Percentiles rank a stretch among this genome's conserved stretches.
phyloP scores from a whole-genome alignment of 257 asterid genomes.

The Coffea eugenioides region DNA sequence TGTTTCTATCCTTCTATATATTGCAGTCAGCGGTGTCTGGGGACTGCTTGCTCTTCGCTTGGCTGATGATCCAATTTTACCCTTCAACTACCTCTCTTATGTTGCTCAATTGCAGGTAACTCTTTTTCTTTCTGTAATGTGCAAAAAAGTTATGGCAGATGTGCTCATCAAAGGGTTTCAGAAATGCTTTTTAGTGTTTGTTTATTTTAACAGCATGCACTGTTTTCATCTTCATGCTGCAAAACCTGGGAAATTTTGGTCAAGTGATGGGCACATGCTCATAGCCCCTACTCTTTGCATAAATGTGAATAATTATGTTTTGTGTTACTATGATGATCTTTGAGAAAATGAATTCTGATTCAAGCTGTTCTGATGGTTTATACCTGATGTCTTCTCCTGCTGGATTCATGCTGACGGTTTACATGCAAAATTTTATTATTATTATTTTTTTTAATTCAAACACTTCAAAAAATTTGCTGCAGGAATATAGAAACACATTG shows the following conservation, averaged over 20 bases:
- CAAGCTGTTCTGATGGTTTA: neutral
- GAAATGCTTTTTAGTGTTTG: neutral
- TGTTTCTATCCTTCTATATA: constrained; percentile 2
- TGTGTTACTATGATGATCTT: neutral
- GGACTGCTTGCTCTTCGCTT: constrained; percentile 87
- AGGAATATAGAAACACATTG: constrained; percentile 56
- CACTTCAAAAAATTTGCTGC: constrained; percentile 2
- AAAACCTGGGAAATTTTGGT: neutral
- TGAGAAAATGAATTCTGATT: neutral
- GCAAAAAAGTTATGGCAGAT: neutral
- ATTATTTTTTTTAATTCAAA: neutral
- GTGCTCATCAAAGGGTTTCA: neutral
- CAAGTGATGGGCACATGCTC: neutral
- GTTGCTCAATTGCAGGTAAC: constrained; percentile 74
- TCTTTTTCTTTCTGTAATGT: neutral
- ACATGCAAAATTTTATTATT: too few species aligned
- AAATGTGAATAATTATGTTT: neutral
- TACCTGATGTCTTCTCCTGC: neutral
- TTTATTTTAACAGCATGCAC: neutral
- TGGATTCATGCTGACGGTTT: neutral
- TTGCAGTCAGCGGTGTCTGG: constrained; percentile 78
- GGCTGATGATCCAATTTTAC: constrained; percentile 78
- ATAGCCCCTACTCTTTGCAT: neutral
- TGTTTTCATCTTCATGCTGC: neutral
- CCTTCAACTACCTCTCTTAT: constrained; percentile 78